phyloP scores from a whole-genome alignment of 495 filamentous ascomycete genomes.

The Pyrenula massariospora region DNA sequence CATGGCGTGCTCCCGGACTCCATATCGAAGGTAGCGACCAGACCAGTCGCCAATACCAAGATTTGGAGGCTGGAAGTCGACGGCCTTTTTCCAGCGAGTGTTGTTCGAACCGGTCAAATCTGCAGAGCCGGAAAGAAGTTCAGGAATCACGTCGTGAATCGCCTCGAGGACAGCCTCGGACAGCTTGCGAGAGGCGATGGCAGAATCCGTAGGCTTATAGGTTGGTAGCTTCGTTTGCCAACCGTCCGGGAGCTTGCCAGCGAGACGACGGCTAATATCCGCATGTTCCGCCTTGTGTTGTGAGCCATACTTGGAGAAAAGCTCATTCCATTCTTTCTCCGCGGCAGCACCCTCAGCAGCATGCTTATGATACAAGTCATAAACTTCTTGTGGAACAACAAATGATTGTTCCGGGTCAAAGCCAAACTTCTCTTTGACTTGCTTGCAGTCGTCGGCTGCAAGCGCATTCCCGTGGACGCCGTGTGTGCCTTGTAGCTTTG shows the following conservation, averaged over 20 bases:
- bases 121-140: slow-evolving; percentile 90
- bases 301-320: slow-evolving; percentile 74
- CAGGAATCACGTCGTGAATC: slow-evolving; percentile 72
- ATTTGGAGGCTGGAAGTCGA: slow-evolving; percentile 92
- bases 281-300: slow-evolving; percentile 64
- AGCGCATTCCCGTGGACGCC: slow-evolving; percentile 93
- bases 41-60: slow-evolving; percentile 73
- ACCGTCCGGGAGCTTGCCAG: slow-evolving; percentile 80
- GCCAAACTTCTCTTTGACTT: slow-evolving; percentile 86
- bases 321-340: slow-evolving; percentile 91
- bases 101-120: slow-evolving; percentile 98
- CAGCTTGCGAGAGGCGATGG: slow-evolving; percentile 85
- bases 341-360: slow-evolving; percentile 73
- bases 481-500: slow-evolving; percentile 81
- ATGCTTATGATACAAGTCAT: slow-evolving; percentile 77
- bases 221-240: slow-evolving; percentile 92
- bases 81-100: slow-evolving; percentile 91
- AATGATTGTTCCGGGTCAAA: slow-evolving; percentile 93
- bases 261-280: slow-evolving; percentile 73
- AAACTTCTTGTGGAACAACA: slow-evolving; percentile 87
- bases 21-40: slow-evolving; percentile 93
- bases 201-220: slow-evolving; percentile 79
- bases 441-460: slow-evolving; percentile 83
- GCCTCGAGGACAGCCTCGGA: slow-evolving; percentile 89
- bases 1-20: slow-evolving; percentile 97